Evolutionary conservation across 768 basidiomycete species (phyloP).

Genomic region (Amanita rubescens): DNA sequence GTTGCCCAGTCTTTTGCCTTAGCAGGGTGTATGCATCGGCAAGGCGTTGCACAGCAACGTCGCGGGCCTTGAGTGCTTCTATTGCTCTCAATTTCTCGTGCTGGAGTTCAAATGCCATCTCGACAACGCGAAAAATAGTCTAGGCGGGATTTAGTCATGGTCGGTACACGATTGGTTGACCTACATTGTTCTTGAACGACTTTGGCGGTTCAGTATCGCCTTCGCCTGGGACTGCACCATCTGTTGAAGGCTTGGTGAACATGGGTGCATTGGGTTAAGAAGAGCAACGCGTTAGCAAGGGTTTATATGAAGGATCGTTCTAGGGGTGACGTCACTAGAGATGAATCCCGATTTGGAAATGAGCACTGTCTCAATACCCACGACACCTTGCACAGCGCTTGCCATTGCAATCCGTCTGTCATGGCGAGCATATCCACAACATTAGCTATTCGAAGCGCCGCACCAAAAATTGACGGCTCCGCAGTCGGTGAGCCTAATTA

Average conservation of each 20-base stretch:
- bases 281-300: not conserved
- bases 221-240: not conserved
- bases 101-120: conserved; percentile 49
- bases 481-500: not conserved
- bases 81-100: conserved; percentile 42
- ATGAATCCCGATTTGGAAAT: not conserved
- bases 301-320: not conserved
- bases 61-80: conserved; percentile 58
- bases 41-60: conserved; percentile 51
- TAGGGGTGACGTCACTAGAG: not conserved
- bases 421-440: not conserved
- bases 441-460: not conserved
- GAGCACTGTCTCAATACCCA: not conserved
- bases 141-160: conserved; percentile 10
- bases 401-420: not conserved
- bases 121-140: conserved; percentile 41
- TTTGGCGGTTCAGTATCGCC: not conserved
- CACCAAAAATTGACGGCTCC: conserved; percentile 7
- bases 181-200: conserved; percentile 1
- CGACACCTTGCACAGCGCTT: not conserved
- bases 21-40: conserved; percentile 53
- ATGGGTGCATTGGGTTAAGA: not conserved
- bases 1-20: conserved; percentile 48
- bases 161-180: not conserved
- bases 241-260: not conserved